Percentiles rank a stretch among this genome's conserved stretches.
phyloP scores from a whole-genome alignment of 176 grass and related monocot species.

The Carex scoparia region DNA sequence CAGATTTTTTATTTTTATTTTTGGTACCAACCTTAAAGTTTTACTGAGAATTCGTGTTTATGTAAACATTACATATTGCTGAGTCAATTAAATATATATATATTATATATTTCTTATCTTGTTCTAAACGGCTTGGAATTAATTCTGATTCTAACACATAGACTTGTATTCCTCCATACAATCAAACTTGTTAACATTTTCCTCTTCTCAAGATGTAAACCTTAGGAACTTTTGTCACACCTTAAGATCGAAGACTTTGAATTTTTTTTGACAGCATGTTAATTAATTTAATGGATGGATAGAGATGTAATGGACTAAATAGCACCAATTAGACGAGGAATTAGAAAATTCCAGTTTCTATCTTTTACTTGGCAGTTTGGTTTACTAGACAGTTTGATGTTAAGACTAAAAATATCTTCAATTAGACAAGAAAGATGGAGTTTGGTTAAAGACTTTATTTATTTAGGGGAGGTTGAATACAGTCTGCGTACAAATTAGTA shows the following conservation, averaged over 20 bases:
- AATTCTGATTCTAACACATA: not conserved
- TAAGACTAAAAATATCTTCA: conserved; percentile 1
- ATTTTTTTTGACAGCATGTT: not conserved
- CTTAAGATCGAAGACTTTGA: not conserved
- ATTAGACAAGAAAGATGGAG: not conserved
- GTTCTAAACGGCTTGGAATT: not conserved
- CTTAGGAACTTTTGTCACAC: not conserved
- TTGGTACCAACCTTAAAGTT: not conserved
- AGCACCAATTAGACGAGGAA: not conserved
- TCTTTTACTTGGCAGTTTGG: not conserved
- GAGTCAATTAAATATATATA: not conserved
- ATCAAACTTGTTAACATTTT: not conserved
- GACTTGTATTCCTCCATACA: not conserved
- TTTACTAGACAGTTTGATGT: not conserved
- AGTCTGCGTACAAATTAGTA: not conserved
- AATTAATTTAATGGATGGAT: not conserved
- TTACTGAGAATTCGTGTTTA: not conserved
- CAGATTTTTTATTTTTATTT: not conserved
- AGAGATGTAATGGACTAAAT: not conserved
- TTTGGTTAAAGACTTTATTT: not conserved
- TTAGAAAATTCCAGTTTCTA: not conserved
- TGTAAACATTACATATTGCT: conserved; percentile 21
- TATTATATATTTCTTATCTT: not conserved
- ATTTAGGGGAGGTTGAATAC: not conserved
- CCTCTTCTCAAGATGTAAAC: not conserved